Base-by-base conservation (phyloP, 1,284 basidiomycete genomes). In the Ustilago tritici region DNA sequence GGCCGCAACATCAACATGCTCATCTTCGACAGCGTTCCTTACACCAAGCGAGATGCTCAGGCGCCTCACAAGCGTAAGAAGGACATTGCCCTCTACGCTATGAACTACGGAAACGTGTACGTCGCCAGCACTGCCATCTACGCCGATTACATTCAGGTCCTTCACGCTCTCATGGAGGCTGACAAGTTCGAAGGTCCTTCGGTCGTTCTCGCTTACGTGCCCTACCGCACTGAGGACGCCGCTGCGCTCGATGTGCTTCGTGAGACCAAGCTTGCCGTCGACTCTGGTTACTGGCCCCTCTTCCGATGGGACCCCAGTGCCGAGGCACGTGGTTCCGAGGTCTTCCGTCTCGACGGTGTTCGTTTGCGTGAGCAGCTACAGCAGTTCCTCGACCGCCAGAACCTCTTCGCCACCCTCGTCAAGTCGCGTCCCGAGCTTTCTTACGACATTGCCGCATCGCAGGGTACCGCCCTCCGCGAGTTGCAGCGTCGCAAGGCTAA, bases 61-160 rank as follows among this genome's bases (percentile, higher is more conserved):
- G 82, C 81, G 3, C 70, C 84, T 31, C 67, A 83, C 66, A 82
- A 85, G 81, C 82, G 84, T 59, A 86, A 86, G 72, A 86, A 86
- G 74, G 84, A 86, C 70, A 81, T 86, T 49, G 84, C 80, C 43
- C 74, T 86, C 36, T 99, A 99, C 85, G 97, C 96, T 14, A 96
- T 99, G 93, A 98, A 97, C 88, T 94, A 98, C 86, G 96, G 96
- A 17, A 93, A 95, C 84, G 94, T 95, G 66, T 99, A 95, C 86
- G 96, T 98, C 64, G 95, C 95, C 11, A 95, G 93, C 82, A 91
- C 97, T 46, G 97, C 97, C 7, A 92, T 98, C 64, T 98, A 96
- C 87, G 93, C 95, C 49, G 95, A 95, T 58, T 99, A 98, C 86
- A 91, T 93, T 1, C 95, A 98, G 85, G 95, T 98, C 38, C 90